phyloP scores from a whole-genome alignment of 2,329 filamentous ascomycete species.

The Geoglossum cookeanum region DNA sequence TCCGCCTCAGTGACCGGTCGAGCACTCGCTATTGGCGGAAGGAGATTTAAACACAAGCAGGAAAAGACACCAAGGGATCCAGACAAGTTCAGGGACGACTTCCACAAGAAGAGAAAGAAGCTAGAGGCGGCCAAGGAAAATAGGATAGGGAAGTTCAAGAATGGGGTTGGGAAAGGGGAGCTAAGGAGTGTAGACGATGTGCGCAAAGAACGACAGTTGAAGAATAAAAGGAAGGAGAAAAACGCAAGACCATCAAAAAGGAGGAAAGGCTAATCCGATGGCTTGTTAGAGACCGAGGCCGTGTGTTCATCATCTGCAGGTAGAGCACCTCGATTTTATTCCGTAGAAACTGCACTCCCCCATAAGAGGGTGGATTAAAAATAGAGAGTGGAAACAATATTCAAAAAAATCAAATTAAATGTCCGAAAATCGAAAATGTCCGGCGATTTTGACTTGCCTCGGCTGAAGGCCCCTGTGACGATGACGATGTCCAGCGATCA shows the following conservation, averaged over 20 bases:
- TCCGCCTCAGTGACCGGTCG: slow-evolving; percentile 16
- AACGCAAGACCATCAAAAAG: slow-evolving; percentile 57
- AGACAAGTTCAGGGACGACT: slow-evolving; percentile 84
- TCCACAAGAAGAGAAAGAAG: slow-evolving; percentile 74
- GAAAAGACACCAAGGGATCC: slow-evolving; percentile 82
- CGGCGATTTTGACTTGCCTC: background rate
- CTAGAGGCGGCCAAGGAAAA: slow-evolving; percentile 76
- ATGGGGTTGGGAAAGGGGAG: slow-evolving; percentile 58
- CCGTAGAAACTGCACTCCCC: background rate
- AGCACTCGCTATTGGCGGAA: slow-evolving; percentile 24
- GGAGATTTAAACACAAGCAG: slow-evolving; percentile 67
- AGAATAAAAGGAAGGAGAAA: slow-evolving; percentile 65
- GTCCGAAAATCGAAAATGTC: background rate
- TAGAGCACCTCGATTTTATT: too few relatives aligned
- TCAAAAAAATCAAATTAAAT: background rate
- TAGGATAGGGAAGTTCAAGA: slow-evolving; percentile 52
- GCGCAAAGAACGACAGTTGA: slow-evolving; percentile 56
- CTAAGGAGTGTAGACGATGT: slow-evolving; percentile 71
- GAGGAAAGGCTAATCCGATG: background rate
- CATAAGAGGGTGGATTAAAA: background rate
- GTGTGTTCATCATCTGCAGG: background rate
- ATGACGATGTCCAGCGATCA: background rate
- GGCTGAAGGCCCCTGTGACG: background rate
- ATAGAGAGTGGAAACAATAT: background rate
- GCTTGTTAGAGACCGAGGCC: background rate